Conservation (phyloP, 768 basidiomycete species). For the Podaxis carcinomalis region DNA sequence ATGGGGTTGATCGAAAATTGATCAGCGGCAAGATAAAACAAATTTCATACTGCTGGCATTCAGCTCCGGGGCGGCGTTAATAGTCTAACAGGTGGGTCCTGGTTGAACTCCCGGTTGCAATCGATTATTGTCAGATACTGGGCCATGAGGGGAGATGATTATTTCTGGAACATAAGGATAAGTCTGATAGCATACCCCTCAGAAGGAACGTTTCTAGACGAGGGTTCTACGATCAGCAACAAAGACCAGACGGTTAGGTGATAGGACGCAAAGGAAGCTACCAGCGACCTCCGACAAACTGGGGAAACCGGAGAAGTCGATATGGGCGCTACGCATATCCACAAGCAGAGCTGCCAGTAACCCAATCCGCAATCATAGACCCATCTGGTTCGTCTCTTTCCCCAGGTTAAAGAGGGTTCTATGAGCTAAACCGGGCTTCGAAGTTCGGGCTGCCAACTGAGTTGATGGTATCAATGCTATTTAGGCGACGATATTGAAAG, state of each 20-base stretch:
- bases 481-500: neutral
- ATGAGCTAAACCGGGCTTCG: neutral
- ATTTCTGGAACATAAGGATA: neutral
- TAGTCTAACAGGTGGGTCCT: too few species aligned
- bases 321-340: conserved; percentile 1
- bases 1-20: neutral
- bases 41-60: too few species aligned
- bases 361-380: neutral
- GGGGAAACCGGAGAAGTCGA: neutral
- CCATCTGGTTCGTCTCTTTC: neutral
- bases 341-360: neutral
- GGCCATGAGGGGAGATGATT: neutral
- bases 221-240: neutral
- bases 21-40: too few species aligned
- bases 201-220: neutral
- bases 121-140: neutral
- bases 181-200: neutral
- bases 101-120: neutral
- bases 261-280: neutral
- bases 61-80: too few species aligned
- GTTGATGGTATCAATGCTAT: neutral
- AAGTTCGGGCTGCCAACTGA: neutral
- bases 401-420: neutral
- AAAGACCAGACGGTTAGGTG: neutral
- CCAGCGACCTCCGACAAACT: neutral